Percentiles rank a stretch among this genome's conserved stretches.
These are phyloP conservation scores for Sechiopsis laciniata DNA, from an alignment of 306 rosid species.

Conservation along the genomic window DNA sequence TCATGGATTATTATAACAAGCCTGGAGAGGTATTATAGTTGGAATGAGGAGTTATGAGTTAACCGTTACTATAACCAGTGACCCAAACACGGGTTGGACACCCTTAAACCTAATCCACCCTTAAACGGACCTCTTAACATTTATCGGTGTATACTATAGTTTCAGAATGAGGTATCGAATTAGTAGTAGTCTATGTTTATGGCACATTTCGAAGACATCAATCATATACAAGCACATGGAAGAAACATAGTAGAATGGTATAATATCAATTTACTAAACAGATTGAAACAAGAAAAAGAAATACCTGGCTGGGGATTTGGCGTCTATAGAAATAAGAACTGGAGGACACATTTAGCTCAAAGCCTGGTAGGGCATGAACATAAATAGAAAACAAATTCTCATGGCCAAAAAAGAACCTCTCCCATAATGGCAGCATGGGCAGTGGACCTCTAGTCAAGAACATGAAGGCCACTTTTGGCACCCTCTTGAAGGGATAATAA, in stretches of 20 bases:
- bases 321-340: constrained; percentile 54
- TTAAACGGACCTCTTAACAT: not conserved
- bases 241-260: constrained; percentile 5
- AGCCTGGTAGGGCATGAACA: constrained; percentile 60
- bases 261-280: not conserved
- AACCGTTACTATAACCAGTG: no score
- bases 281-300: not conserved
- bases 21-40: no score
- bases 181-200: not conserved
- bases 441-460: constrained; percentile 81
- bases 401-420: constrained; percentile 71
- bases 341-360: constrained; percentile 41
- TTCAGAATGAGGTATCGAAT: not conserved
- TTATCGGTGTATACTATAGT: not conserved
- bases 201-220: not conserved
- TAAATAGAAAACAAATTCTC: constrained; percentile 53
- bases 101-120: no score
- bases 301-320: constrained; percentile 80
- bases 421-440: constrained; percentile 84
- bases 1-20: no score
- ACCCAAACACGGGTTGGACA: no score
- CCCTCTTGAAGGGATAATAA: constrained; percentile 44
- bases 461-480: constrained; percentile 87
- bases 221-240: not conserved
- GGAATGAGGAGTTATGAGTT: no score